Evolutionary conservation across 2,329 filamentous ascomycete genomes (phyloP).

Genomic region (Neocatenulostroma microsporum): DNA sequence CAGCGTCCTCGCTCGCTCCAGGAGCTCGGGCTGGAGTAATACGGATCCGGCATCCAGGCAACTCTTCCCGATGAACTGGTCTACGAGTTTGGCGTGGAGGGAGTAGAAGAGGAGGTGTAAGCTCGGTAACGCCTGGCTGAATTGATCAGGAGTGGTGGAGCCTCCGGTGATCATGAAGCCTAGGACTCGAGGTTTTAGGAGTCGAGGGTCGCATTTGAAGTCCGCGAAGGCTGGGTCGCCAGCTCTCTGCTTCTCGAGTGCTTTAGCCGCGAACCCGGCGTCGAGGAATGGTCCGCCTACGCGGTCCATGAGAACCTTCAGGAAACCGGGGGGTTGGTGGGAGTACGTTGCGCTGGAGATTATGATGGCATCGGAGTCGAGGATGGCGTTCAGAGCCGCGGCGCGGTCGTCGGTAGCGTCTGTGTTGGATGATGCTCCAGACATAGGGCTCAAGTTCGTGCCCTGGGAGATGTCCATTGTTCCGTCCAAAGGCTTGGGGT

Average conservation of each 20-base stretch:
- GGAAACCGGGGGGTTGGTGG: slow-evolving; percentile 10
- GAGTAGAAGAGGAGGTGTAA: slow-evolving; percentile 9
- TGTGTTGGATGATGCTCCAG: neutral
- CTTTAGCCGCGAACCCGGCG: slow-evolving; percentile 3
- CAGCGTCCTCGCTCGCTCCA: neutral
- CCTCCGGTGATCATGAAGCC: slow-evolving; percentile 9
- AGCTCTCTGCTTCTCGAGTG: slow-evolving; percentile 3
- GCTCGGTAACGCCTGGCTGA: slow-evolving; percentile 8
- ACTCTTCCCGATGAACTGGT: slow-evolving; percentile 7
- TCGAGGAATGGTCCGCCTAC: slow-evolving; percentile 8
- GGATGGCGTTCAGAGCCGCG: slow-evolving; percentile 11
- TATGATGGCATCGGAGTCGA: slow-evolving; percentile 13
- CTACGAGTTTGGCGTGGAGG: slow-evolving; percentile 8
- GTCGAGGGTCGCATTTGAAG: slow-evolving; percentile 4
- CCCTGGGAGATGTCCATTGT: slow-evolving; percentile 5
- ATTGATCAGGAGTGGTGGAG: slow-evolving; percentile 9
- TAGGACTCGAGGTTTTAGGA: slow-evolving; percentile 7
- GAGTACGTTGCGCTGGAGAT: slow-evolving; percentile 9
- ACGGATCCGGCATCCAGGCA: slow-evolving; percentile 3
- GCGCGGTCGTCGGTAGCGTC: slow-evolving; percentile 9
- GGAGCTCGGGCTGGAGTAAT: neutral
- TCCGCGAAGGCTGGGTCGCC: slow-evolving; percentile 2
- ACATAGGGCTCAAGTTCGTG: neutral
- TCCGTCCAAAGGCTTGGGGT: slow-evolving; percentile 3
- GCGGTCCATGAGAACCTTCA: slow-evolving; percentile 11